Percentiles rank a stretch among this genome's conserved stretches.
phyloP scores from a whole-genome alignment of 805 yeast genomes.

The Kazachstania bromeliacearum region DNA sequence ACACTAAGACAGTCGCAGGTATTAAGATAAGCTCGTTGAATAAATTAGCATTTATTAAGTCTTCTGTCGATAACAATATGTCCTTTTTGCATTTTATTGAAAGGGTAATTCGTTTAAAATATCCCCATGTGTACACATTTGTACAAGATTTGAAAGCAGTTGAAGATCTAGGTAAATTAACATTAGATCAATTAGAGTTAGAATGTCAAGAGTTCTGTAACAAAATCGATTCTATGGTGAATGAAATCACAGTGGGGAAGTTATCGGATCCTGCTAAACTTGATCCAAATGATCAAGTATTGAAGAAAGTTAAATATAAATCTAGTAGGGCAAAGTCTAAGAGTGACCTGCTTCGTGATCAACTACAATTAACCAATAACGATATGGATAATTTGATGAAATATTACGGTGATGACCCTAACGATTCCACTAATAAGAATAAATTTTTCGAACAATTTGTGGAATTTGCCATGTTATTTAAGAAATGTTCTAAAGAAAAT shows the following conservation, averaged over 20 bases:
- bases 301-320: slow-evolving; percentile 43
- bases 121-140: slow-evolving; percentile 54
- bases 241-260: slow-evolving; percentile 50
- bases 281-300: slow-evolving; percentile 58
- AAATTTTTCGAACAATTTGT: slow-evolving; percentile 55
- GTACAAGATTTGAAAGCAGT: slow-evolving; percentile 50
- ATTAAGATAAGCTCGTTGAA: slow-evolving; percentile 61
- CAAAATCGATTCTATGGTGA: slow-evolving; percentile 41
- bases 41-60: slow-evolving; percentile 59
- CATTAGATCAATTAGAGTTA: slow-evolving; percentile 50
- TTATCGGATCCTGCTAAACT: slow-evolving; percentile 52
- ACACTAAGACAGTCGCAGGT: slow-evolving; percentile 64
- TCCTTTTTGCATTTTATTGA: slow-evolving; percentile 72
- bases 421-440: slow-evolving; percentile 43
- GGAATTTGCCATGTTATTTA: slow-evolving; percentile 51
- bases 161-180: slow-evolving; percentile 45
- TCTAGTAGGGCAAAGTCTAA: slow-evolving; percentile 47
- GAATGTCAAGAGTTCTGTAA: slow-evolving; percentile 50
- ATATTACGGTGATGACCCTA: slow-evolving; percentile 62
- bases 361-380: slow-evolving; percentile 40
- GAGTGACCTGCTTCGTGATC: slow-evolving; percentile 41
- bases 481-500: slow-evolving; percentile 56
- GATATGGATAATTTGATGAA: slow-evolving; percentile 52
- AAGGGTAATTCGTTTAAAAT: slow-evolving; percentile 51
- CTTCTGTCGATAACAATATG: slow-evolving; percentile 53